phyloP scores from a whole-genome alignment of 2,329 filamentous ascomycete genomes.

The Salinomyces thailandicus region DNA sequence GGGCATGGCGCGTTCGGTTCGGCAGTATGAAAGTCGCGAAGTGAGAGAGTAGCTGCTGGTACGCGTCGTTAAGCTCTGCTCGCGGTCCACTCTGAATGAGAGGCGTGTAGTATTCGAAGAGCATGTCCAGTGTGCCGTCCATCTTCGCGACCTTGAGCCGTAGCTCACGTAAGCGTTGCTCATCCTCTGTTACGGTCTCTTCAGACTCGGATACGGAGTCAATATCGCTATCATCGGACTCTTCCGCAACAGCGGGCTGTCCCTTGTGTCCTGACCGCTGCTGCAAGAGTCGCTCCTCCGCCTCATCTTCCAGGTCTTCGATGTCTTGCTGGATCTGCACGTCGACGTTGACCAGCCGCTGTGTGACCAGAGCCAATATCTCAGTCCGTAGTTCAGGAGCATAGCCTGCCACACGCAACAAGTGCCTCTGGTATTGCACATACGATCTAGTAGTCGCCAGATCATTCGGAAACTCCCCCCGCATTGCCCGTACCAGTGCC shows the following conservation, averaged over 20 bases:
- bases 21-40: conserved; percentile 83
- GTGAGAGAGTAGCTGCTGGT: conserved; percentile 71
- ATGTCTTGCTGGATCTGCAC: conserved; percentile 90
- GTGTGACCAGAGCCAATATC: conserved; percentile 71
- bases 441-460: conserved; percentile 67
- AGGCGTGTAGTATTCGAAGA: conserved; percentile 74
- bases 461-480: conserved; percentile 26
- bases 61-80: conserved; percentile 58
- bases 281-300: conserved; percentile 63
- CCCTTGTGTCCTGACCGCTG: conserved; percentile 32
- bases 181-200: conserved; percentile 45
- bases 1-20: conserved; percentile 82
- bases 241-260: conserved; percentile 40
- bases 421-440: conserved; percentile 76
- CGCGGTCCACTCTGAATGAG: conserved; percentile 60
- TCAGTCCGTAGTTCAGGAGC: conserved; percentile 67
- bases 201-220: conserved; percentile 60
- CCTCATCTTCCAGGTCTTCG: conserved; percentile 83
- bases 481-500: conserved; percentile 47
- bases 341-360: conserved; percentile 84
- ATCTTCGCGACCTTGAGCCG: conserved; percentile 82
- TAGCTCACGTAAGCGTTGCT: conserved; percentile 55
- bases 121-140: conserved; percentile 75
- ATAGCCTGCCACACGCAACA: conserved; percentile 68
- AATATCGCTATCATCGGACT: conserved; percentile 51